phyloP scores from a whole-genome alignment of 805 yeast species.

The Saturnispora kantuleensis region DNA sequence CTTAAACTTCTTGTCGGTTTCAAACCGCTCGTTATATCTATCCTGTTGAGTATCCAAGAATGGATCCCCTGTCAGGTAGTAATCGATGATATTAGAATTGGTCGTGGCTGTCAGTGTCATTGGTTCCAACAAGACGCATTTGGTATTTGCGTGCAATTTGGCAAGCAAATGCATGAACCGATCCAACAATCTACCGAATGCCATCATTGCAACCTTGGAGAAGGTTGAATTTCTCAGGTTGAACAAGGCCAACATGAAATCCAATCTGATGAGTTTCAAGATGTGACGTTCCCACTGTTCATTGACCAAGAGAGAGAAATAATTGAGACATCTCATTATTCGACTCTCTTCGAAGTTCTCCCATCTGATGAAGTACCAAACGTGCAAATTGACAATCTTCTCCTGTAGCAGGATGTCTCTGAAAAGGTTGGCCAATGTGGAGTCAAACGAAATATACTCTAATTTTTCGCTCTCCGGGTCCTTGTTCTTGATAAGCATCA shows the following conservation, averaged over 20 bases:
- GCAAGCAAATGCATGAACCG: slow-evolving; percentile 55
- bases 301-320: slow-evolving; percentile 59
- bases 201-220: slow-evolving; percentile 39
- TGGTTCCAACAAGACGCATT: slow-evolving; percentile 49
- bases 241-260: slow-evolving; percentile 54
- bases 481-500: slow-evolving; percentile 18
- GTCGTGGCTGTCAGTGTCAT: slow-evolving; percentile 45
- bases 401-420: slow-evolving; percentile 44
- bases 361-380: slow-evolving; percentile 49
- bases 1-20: slow-evolving; percentile 13
- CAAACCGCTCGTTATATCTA: slow-evolving; percentile 16
- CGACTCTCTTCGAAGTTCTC: slow-evolving; percentile 51
- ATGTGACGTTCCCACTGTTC: slow-evolving; percentile 38
- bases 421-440: slow-evolving; percentile 16
- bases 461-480: slow-evolving; percentile 13
- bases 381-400: slow-evolving; percentile 53
- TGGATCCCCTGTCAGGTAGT: slow-evolving; percentile 50
- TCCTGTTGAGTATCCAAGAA: slow-evolving; percentile 28
- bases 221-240: slow-evolving; percentile 43
- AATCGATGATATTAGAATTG: slow-evolving; percentile 38
- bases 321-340: slow-evolving; percentile 55
- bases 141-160: slow-evolving; percentile 39
- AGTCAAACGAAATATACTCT: slow-evolving; percentile 7
- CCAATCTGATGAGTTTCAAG: slow-evolving; percentile 54
- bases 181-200: slow-evolving; percentile 53